Evolutionary conservation across 2,329 filamentous ascomycete genomes (phyloP), one percentile per base, ranked within the genome.

Genomic region (Metarhizium album): DNA sequence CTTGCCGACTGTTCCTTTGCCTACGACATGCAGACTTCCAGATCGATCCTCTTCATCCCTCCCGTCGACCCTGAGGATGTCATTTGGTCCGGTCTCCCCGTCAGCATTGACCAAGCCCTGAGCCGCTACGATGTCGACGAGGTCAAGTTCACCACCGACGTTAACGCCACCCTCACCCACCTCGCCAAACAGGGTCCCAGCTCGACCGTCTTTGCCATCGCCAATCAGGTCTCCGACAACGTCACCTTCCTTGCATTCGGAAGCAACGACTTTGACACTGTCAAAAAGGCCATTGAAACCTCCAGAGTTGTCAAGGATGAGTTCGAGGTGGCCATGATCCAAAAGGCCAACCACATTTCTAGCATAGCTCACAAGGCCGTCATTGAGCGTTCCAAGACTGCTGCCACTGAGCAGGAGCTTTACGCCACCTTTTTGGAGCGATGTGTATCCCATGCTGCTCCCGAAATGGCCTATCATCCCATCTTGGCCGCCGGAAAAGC

Each of bases 1-100:
- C 76, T 94, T 29, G 79, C 90, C 53, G 90, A 96, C 67, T 85
- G 85, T 60, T 83, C 84, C 64, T 79, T 89, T 53, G 78, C 84
- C 51, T 95, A 96, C 73, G 84, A 95, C 57, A 84, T 95, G 52
- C 73, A 78, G 45, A 76, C 80, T 46, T 78, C 82, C 57, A 81
- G 82, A 59, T 79, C 90, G 40, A 94, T 84, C 2, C 81, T 98
- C 46, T 98, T 90, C 71, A 91, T 98, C 60, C 91, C 93, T 2
- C 87, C 90, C 16, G 79, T 90, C 60, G 83, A 95, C 59, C 80
- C 88, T n/a, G 87, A 93, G 42, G 83, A 83, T 50, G 90, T 97
- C 52, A 88, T 97, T 63, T 98, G 91, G 91, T 87, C 86, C 27
- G 93, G 93, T 13, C 77, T 97, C 16, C 93, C 91, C 0, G 73